These are phyloP conservation scores for Apiotrichum veenhuisii DNA, from an alignment of 1,284 basidiomycete genomes.

Conservation along the genomic window DNA sequence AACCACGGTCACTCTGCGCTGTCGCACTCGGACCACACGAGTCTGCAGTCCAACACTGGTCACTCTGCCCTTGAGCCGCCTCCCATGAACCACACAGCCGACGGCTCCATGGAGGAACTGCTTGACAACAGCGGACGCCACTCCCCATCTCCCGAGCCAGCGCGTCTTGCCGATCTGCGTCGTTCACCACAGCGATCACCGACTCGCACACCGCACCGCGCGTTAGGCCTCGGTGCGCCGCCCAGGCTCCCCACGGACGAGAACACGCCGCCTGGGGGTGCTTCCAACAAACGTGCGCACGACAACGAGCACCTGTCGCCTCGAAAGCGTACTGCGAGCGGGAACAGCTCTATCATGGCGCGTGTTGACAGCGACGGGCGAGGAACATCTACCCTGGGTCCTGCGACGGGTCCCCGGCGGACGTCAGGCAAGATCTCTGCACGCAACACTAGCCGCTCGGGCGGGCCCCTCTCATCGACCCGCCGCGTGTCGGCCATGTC, in stretches of 20 bases:
- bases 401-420: not conserved
- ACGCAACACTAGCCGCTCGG: not conserved
- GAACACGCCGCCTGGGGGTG: slow-evolving; percentile 9
- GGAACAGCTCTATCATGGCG: slow-evolving; percentile 4
- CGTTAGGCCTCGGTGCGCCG: slow-evolving; percentile 28
- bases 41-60: not conserved
- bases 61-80: not conserved
- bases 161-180: not conserved
- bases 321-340: slow-evolving; percentile 34
- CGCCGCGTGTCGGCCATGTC: slow-evolving; percentile 6
- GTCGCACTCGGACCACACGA: not conserved
- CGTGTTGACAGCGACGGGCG: slow-evolving; percentile 24
- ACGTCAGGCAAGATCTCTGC: not conserved
- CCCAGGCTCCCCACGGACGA: slow-evolving; percentile 30
- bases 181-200: not conserved
- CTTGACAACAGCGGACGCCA: not conserved
- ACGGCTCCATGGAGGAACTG: not conserved
- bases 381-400: not conserved
- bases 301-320: slow-evolving; percentile 34
- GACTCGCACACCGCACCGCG: not conserved
- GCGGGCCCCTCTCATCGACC: slow-evolving; percentile 4
- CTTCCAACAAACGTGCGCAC: slow-evolving; percentile 35
- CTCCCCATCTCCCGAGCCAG: not conserved
- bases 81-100: not conserved
- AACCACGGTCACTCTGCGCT: not conserved